Conservation (phyloP, 1,284 basidiomycete genomes). For the Cutaneotrichosporon cutaneum region DNA sequence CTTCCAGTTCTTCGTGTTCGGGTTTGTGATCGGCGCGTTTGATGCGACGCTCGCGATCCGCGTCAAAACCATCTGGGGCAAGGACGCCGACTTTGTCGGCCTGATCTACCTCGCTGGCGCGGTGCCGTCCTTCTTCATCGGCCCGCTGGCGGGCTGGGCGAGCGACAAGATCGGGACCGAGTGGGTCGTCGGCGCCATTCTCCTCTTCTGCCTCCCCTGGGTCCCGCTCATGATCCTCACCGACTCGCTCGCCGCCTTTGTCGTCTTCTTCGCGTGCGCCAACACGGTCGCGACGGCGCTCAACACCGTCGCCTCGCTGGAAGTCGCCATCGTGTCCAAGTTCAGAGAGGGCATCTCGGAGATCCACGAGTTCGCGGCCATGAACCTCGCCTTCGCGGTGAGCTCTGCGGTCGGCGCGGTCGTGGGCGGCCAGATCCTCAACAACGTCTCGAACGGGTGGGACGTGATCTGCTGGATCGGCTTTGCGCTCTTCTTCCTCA, state of each 20-base stretch:
- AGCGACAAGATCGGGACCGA: conserved; percentile 65
- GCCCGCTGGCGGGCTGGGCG: conserved; percentile 63
- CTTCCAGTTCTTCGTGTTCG: conserved; percentile 61
- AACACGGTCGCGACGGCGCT: conserved; percentile 29
- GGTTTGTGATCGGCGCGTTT: conserved; percentile 50
- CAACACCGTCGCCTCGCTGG: conserved; percentile 22
- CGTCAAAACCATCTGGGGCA: conserved; percentile 62
- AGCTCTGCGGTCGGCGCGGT: conserved; percentile 41
- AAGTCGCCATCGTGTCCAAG: conserved; percentile 22
- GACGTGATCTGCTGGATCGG: conserved; percentile 38
- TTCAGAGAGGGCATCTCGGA: conserved; percentile 37
- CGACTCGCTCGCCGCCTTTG: conserved; percentile 61
- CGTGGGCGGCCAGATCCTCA: conserved; percentile 47
- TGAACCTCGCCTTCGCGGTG: conserved; percentile 46
- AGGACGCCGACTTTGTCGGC: conserved; percentile 64
- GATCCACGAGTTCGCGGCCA: conserved; percentile 47
- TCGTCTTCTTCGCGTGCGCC: conserved; percentile 61
- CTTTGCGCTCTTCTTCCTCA: conserved; percentile 21
- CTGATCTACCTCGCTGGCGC: conserved; percentile 69
- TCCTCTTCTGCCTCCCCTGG: conserved; percentile 66
- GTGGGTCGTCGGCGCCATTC: conserved; percentile 58
- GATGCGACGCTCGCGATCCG: conserved; percentile 61
- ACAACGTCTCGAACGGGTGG: conserved; percentile 42
- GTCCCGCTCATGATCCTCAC: conserved; percentile 62
- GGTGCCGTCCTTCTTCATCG: conserved; percentile 62